Conservation (phyloP, 2,329 filamentous ascomycete species). For the Aspergillus sp. region DNA sequence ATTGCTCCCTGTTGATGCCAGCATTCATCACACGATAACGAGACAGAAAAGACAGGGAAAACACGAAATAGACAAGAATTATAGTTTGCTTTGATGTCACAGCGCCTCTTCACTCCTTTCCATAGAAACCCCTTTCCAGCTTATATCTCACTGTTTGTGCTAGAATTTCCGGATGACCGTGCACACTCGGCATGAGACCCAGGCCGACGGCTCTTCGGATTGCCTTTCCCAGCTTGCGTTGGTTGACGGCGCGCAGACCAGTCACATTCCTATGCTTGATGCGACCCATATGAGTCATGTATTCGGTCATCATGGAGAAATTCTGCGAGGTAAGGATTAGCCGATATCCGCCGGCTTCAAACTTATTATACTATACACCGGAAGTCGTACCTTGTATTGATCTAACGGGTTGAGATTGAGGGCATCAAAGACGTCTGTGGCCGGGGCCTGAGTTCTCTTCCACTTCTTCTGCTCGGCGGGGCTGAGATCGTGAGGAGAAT, state of each 20-base stretch:
- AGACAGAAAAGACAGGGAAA: conserved; percentile 7
- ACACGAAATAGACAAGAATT: not conserved
- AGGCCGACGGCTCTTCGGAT: conserved; percentile 86
- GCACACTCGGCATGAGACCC: conserved; percentile 88
- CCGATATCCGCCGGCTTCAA: conserved; percentile 15
- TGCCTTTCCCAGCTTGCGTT: conserved; percentile 90
- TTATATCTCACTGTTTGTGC: conserved; percentile 41
- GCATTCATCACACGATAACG: conserved; percentile 5
- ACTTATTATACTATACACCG: not conserved
- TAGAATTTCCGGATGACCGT: conserved; percentile 84
- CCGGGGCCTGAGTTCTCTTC: conserved; percentile 61
- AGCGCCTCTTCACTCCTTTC: not conserved
- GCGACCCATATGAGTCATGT: conserved; percentile 79
- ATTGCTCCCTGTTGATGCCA: conserved; percentile 15
- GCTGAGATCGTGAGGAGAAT: conserved; percentile 85
- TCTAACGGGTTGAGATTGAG: conserved; percentile 79
- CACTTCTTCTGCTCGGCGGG: conserved; percentile 81
- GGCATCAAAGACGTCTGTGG: conserved; percentile 76
- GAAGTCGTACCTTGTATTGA: conserved; percentile 76
- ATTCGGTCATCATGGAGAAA: conserved; percentile 88
- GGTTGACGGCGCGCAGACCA: conserved; percentile 83
- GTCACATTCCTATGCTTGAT: conserved; percentile 79
- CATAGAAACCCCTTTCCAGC: conserved; percentile 29
- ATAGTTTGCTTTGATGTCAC: not conserved
- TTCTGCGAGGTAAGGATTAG: conserved; percentile 63